These are phyloP conservation scores for Pseudoperonospora humuli DNA, from an alignment of 352 stramenopile genomes.

Conservation along the genomic window DNA sequence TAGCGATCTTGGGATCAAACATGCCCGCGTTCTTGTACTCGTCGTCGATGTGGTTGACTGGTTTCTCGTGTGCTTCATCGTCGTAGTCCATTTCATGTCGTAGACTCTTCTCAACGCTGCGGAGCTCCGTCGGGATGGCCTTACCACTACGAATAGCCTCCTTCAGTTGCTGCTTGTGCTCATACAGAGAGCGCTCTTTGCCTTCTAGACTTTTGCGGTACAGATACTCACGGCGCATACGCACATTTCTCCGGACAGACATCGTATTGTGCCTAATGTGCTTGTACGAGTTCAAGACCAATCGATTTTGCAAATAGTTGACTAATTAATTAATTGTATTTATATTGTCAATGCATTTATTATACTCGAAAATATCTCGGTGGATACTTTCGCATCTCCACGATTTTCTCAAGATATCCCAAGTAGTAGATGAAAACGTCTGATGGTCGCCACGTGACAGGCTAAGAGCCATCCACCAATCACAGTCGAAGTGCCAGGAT, in stretches of 20 bases:
- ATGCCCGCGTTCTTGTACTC: conserved; percentile 98
- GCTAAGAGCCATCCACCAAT: too few relatives aligned
- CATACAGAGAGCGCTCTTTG: conserved; percentile 92
- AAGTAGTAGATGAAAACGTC: too few relatives aligned
- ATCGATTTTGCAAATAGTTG: conserved; percentile 6
- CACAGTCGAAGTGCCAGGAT: too few relatives aligned
- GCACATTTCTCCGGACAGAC: conserved; percentile 91
- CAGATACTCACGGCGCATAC: conserved; percentile 98
- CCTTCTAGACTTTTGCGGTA: conserved; percentile 97
- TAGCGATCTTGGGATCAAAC: conserved; percentile 95
- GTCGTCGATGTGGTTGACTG: conserved; percentile 94
- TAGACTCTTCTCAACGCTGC: conserved; percentile 88
- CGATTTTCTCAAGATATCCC: too few relatives aligned
- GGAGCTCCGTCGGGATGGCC: conserved; percentile 96
- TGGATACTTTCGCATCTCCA: too few relatives aligned
- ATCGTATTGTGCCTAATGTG: conserved; percentile 21
- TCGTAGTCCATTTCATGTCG: conserved; percentile 90
- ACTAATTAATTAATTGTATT: neutral
- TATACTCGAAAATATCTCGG: too few relatives aligned
- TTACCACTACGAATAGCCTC: conserved; percentile 92
- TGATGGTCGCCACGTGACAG: too few relatives aligned
- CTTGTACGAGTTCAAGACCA: conserved; percentile 15
- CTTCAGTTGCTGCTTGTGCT: conserved; percentile 96
- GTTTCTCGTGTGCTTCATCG: conserved; percentile 83
- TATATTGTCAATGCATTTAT: conserved; percentile 4